Conservation (phyloP, 257 asterid genomes). For the Ilex aquifolium region DNA sequence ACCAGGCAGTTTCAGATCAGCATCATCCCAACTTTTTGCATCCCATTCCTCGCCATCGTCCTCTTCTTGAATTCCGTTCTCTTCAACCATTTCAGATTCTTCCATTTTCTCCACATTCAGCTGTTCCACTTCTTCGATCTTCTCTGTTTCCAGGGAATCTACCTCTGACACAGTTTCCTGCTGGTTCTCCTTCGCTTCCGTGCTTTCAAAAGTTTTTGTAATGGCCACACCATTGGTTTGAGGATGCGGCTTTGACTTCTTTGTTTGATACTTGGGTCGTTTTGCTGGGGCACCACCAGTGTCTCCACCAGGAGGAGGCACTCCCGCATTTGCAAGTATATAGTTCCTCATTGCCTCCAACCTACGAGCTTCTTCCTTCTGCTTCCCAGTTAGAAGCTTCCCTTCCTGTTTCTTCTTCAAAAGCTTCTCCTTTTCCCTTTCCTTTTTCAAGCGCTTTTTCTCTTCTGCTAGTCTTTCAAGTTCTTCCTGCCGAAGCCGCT, state of each 20-base stretch:
- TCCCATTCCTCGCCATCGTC: slow-evolving; percentile 93
- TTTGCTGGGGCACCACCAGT: slow-evolving; percentile 43
- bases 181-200: slow-evolving; percentile 31
- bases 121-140: slow-evolving; percentile 13
- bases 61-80: slow-evolving; percentile 51
- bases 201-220: slow-evolving; percentile 38
- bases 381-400: slow-evolving; percentile 71
- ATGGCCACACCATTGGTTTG: slow-evolving; percentile 56
- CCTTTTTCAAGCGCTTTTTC: slow-evolving; percentile 79
- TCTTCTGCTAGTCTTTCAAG: slow-evolving; percentile 71
- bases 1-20: slow-evolving; percentile 78
- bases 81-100: slow-evolving; percentile 34
- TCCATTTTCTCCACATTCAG: slow-evolving; percentile 35
- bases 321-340: slow-evolving; percentile 60
- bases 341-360: slow-evolving; percentile 84
- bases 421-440: slow-evolving; percentile 79
- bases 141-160: slow-evolving; percentile 34
- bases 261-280: slow-evolving; percentile 69
- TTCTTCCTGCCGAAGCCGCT: slow-evolving; percentile 62
- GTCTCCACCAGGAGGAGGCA: slow-evolving; percentile 46
- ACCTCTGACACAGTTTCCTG: slow-evolving; percentile 34
- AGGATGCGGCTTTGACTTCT: slow-evolving; percentile 59
- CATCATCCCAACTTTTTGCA: slow-evolving; percentile 95
- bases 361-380: slow-evolving; percentile 89
- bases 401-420: slow-evolving; percentile 83